Percentiles rank a stretch among this genome's conserved stretches.
These are phyloP conservation scores for Pseudozyma thailandica DNA, from an alignment of 1,284 basidiomycete species.

Conservation along the genomic window DNA sequence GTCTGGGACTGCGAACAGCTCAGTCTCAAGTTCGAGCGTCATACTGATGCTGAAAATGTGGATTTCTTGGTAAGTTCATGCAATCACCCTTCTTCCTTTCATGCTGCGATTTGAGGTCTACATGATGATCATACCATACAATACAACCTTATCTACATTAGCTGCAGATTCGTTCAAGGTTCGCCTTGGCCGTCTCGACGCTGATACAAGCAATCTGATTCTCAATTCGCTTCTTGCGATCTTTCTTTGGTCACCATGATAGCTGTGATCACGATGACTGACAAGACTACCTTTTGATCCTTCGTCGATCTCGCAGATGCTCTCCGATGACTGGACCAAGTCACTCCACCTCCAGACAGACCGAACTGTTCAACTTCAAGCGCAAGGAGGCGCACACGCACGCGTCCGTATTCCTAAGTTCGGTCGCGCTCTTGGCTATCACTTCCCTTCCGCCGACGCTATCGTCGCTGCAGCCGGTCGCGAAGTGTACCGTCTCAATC, in stretches of 20 bases:
- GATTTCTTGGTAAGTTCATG: slow-evolving; percentile 89
- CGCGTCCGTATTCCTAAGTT: slow-evolving; percentile 92
- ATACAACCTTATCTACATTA: slow-evolving; percentile 61
- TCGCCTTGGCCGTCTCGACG: slow-evolving; percentile 28
- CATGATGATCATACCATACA: slow-evolving; percentile 43
- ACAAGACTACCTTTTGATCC: background rate
- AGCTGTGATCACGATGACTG: slow-evolving; percentile 1
- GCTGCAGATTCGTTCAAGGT: slow-evolving; percentile 39
- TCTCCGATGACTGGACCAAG: slow-evolving; percentile 99
- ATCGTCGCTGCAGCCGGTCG: slow-evolving; percentile 80
- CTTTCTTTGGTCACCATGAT: background rate
- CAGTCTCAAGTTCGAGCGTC: slow-evolving; percentile 93
- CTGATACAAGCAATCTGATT: slow-evolving; percentile 52
- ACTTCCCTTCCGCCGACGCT: slow-evolving; percentile 83
- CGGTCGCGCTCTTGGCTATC: slow-evolving; percentile 89
- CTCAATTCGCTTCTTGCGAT: background rate
- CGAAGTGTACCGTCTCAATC: slow-evolving; percentile 91
- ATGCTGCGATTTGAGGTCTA: background rate
- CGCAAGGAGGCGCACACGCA: slow-evolving; percentile 91
- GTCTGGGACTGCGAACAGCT: slow-evolving; percentile 96
- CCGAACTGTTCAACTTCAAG: slow-evolving; percentile 92
- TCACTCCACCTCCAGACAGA: slow-evolving; percentile 96
- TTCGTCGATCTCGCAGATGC: slow-evolving; percentile 73
- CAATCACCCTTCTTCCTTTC: background rate
- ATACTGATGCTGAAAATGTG: slow-evolving; percentile 95